A percentile compares a stretch with the other conserved stretches of the same genome.
These are phyloP conservation scores for Monilinia aucupariae DNA, from an alignment of 2,329 filamentous ascomycete genomes.

Conservation along the genomic window DNA sequence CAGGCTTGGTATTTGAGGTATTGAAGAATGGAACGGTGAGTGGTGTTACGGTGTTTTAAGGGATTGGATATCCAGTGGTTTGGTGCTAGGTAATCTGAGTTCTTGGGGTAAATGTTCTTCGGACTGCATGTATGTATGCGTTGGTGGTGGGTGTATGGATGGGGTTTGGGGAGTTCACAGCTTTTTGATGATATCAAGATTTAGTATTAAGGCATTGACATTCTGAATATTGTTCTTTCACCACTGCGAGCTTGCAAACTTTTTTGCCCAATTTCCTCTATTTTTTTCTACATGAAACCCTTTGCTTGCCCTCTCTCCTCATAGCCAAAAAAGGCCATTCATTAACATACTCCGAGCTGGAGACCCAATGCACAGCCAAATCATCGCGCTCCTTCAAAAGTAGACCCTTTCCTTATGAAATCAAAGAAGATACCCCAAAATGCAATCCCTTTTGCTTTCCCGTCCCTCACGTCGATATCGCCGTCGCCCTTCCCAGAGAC, in stretches of 20 bases:
- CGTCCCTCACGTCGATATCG: neutral
- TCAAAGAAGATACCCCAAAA: neutral
- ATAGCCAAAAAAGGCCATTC: neutral
- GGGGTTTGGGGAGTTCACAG: neutral
- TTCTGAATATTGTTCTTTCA: neutral
- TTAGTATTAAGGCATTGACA: neutral
- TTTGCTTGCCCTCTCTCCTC: neutral
- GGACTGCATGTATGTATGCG: neutral
- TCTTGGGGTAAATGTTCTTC: constrained; percentile 1
- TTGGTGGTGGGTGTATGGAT: neutral
- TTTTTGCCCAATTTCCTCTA: neutral
- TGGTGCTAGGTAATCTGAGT: neutral
- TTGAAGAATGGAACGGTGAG: constrained; percentile 87
- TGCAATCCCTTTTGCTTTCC: neutral
- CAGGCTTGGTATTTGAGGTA: constrained; percentile 91
- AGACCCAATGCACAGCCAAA: neutral
- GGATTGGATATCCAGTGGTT: neutral
- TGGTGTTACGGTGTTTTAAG: constrained; percentile 77
- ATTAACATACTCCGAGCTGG: neutral
- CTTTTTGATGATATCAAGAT: constrained; percentile 2
- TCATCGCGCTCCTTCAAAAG: neutral
- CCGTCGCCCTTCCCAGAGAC: too few relatives aligned
- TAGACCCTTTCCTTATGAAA: neutral
- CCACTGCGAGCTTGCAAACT: neutral
- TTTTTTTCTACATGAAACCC: neutral